Evolutionary conservation across 345 rosid species (phyloP), one percentile per base, ranked within the genome.

Genomic region (Syzygium grande): DNA sequence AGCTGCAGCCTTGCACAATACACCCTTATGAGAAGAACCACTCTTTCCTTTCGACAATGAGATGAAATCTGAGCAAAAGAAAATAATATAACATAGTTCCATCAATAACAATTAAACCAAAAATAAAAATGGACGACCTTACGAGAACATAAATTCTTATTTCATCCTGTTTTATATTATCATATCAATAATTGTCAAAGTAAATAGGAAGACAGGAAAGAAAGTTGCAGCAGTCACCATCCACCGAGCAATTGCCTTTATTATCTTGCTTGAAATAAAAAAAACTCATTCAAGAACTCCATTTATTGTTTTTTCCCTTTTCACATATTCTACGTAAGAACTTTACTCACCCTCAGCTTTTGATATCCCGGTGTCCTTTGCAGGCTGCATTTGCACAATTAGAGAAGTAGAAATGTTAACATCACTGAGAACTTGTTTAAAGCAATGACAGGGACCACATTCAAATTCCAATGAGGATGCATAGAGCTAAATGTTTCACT

Each of bases 291-390:
- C 34, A 17, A 55, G 29, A 41, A 30, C 27, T 61, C 30, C 85
- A 10, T 52, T 22, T 41, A 78, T 25, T 43, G 85, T 7, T 17
- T 52, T 41, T 34, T 15, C 16, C 34, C 56, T 22, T 19, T 43
- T 52, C 85, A 89, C 15, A 21, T 38, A 27, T 54, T n/a, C 51
- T 25, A 21, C 27, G 38, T 17, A 87, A 43, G 63, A 88, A 86
- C 83, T 85, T 83, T 53, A 90, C 95, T 91, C 86, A 93, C 97
- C 94, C 7, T 73, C 86, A 41, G 90, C 51, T 29, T 89, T 90
- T 87, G 89, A 85, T 84, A 88, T 80, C 80, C 88, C 90, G 84
- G 90, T 61, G 85, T 91, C 92, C 84, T 87, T 89, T 49, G 65
- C 78, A n/a, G 61, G 91, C 95, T 93, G 94, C 86, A 93, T 86